Base-by-base conservation (phyloP, 2,329 filamentous ascomycete genomes). In the Torrubiella hemipterigena region DNA sequence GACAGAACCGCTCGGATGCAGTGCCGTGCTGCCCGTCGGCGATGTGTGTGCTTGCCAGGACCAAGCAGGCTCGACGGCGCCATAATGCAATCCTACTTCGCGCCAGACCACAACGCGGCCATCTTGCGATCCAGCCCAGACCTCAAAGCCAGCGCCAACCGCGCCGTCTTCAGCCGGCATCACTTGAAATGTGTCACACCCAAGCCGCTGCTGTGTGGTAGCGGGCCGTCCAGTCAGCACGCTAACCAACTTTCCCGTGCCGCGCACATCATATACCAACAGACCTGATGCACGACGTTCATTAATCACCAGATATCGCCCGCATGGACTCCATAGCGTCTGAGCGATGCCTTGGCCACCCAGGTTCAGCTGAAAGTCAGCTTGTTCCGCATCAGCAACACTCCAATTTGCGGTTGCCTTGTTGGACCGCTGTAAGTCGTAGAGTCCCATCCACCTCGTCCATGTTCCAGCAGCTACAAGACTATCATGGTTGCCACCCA, bases 281-380 rank as follows among this genome's bases (percentile, higher is more conserved):
- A 77, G 44, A 3, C 70, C 68, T 6, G 44, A 48, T 1, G 71
- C 62, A 40, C 64, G 63, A 5, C 75, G 63, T 55, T 79, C 75
- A 41, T 69, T 72, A 28, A 78, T 56, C n/a, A 73, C 52, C 14
- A 79, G 56, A 44, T 79, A 79, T 23, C 70, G 59, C 6, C 73
- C 75, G 39, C 73, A 78, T 1, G 66, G 64, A 38, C 72, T 77
- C 75, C 75, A 79, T 5, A 61, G 41, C 1, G 67, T 63, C 50
- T 79, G 73, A 10, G 64, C 54, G 15, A 79, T 72, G 32, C 79
- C 81, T 38, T 70, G 65, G 19, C 81, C 77, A 9, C 65, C 64
- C 38, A 75, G 58, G 12, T 49, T 53, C 17, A 55, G 52, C 3
- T 30, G 32, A 16, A 47, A 50, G 10, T 44, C 44, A 0, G 41